Evolutionary conservation across 2,329 filamentous ascomycete genomes (phyloP).

Genomic region (Tolypocladium ophioglossoides): DNA sequence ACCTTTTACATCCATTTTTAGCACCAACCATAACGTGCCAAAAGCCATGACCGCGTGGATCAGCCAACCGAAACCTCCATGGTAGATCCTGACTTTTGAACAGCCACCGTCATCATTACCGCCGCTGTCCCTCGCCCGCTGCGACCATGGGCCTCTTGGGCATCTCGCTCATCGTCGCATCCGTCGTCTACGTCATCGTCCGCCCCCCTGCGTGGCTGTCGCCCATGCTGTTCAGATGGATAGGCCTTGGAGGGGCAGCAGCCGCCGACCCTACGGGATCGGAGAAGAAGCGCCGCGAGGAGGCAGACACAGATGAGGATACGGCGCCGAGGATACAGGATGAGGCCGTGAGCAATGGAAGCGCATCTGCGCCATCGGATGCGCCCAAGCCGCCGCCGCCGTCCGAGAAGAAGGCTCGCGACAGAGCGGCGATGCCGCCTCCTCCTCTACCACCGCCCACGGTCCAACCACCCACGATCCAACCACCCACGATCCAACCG

Average conservation of each 20-base stretch:
- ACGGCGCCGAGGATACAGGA: conserved; percentile 2
- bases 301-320: neutral
- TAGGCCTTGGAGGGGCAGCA: conserved; percentile 2
- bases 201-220: conserved; percentile 39
- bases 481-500: too few species aligned
- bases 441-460: too few species aligned
- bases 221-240: conserved; percentile 15
- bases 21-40: neutral
- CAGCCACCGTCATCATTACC: neutral
- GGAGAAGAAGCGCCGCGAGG: neutral
- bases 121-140: neutral
- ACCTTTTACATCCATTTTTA: neutral
- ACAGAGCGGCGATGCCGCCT: conserved; percentile 25
- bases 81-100: neutral
- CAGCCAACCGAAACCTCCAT: neutral
- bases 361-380: neutral
- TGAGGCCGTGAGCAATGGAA: neutral
- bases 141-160: conserved; percentile 31
- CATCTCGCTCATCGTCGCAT: conserved; percentile 51
- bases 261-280: conserved; percentile 1
- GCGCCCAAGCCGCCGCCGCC: neutral
- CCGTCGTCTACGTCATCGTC: conserved; percentile 46
- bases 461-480: too few species aligned
- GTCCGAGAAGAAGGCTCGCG: conserved; percentile 6
- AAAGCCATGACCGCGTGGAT: neutral